Evolutionary conservation across 2,329 filamentous ascomycete genomes (phyloP), one percentile per base, ranked within the genome.

Genomic region (Hansfordia pulvinata): DNA sequence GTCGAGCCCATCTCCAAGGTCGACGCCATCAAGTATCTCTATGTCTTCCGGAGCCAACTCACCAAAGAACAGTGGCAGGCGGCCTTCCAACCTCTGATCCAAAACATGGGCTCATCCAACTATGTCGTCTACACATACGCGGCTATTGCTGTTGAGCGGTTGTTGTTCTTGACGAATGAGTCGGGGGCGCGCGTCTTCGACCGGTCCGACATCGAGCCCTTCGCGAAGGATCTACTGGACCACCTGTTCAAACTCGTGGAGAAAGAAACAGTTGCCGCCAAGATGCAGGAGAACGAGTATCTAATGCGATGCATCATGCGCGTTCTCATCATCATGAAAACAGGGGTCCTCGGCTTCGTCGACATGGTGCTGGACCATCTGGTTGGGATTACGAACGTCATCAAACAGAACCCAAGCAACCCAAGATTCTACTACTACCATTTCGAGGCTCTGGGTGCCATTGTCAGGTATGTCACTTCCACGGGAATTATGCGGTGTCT

Each of bases 291-390:
- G 54, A 98, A 98, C 47, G 90, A 98, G 49, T 98, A 96, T 51
- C 53, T 98, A 45, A 96, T 98, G 86, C 82, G 85, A 42, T 98
- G 90, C 44, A 84, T 94, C 30, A 98, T 98, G 90, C 74, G 90
- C 41, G 88, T 98, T 9, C 63, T 98, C 33, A 85, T 98, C 37
- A 86, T 96, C 36, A 80, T 96, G 52, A 82, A 79, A 47, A 86
- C 93, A 25, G 80, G 75, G 16, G 72, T 88, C 10, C 55, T 76
- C 3, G 66, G 75, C 2, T 74, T 90, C 25, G 64, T 78, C 5
- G 83, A 93, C 39, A 69, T 67, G 38, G 72, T 93, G n/a, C 59
- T 96, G 28, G 69, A 72, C 27, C 85, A 92, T 49, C 69, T 98
- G 32, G 74, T 93, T 44, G 77, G 69, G 34, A 94, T 98, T 42